Percentiles rank a stretch among this genome's conserved stretches.
Conservation (phyloP, 768 basidiomycete species). For the Calocybe indica region DNA sequence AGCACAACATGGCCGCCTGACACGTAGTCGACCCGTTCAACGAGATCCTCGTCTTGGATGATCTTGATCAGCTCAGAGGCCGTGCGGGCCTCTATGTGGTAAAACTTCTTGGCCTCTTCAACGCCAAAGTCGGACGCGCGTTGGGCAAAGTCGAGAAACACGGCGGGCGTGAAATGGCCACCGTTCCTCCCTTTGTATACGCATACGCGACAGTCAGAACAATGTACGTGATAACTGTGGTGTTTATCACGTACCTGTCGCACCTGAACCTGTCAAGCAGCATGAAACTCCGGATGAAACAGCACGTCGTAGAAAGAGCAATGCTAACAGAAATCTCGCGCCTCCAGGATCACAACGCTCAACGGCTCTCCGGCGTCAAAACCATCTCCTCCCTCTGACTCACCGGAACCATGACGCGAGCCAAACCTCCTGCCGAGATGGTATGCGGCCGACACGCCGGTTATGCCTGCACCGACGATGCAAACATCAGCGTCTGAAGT, state of each 20-base stretch:
- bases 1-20: slow-evolving; percentile 49
- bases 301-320: background rate
- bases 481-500: slow-evolving; percentile 62
- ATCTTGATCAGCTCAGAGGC: slow-evolving; percentile 40
- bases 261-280: background rate
- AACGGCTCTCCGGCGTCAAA: slow-evolving; percentile 21
- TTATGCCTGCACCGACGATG: slow-evolving; percentile 77
- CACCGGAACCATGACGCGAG: no score
- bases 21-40: slow-evolving; percentile 54
- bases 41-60: slow-evolving; percentile 36
- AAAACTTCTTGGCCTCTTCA: slow-evolving; percentile 49
- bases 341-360: slow-evolving; percentile 69
- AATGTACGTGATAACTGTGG: no score
- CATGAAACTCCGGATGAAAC: slow-evolving; percentile 1
- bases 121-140: slow-evolving; percentile 35
- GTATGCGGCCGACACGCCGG: slow-evolving; percentile 70
- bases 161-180: slow-evolving; percentile 60
- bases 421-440: slow-evolving; percentile 34
- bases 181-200: slow-evolving; percentile 61
- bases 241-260: no score
- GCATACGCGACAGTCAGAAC: background rate
- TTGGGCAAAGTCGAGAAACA: slow-evolving; percentile 39
- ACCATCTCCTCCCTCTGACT: slow-evolving; percentile 20
- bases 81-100: slow-evolving; percentile 55
- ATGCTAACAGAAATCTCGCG: slow-evolving; percentile 76